These are phyloP conservation scores for Endoconidiophora polonica DNA, from an alignment of 2,329 filamentous ascomycete species.

Conservation along the genomic window DNA sequence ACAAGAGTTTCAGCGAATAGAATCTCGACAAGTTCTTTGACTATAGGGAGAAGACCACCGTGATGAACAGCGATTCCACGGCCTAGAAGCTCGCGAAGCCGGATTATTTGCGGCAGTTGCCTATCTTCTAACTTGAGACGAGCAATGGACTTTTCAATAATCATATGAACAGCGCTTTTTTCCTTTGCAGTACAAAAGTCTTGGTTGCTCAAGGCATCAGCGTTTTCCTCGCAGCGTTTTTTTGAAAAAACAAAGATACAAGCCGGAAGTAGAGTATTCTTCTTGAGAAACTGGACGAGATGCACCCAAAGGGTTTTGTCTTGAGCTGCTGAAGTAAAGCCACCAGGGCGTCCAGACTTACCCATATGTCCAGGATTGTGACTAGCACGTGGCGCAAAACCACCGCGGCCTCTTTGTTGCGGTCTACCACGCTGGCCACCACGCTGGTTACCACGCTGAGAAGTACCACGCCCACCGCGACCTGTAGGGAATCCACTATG, in stretches of 20 bases:
- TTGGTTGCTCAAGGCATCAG: conserved; percentile 82
- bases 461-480: conserved; percentile 12
- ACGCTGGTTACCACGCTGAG: conserved; percentile 21
- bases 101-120: conserved; percentile 76
- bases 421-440: conserved; percentile 24
- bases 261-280: conserved; percentile 70
- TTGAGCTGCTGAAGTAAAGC: conserved; percentile 76
- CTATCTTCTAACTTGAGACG: conserved; percentile 82
- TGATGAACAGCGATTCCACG: conserved; percentile 93
- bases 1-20: conserved; percentile 88
- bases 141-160: conserved; percentile 85
- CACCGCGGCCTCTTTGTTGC: conserved; percentile 34
- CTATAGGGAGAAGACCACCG: conserved; percentile 82
- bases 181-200: conserved; percentile 88
- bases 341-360: conserved; percentile 66
- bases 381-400: conserved; percentile 37
- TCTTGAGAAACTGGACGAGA: conserved; percentile 77
- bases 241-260: conserved; percentile 99
- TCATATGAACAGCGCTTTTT: conserved; percentile 96
- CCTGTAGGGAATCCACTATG: conserved; percentile 19
- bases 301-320: conserved; percentile 96
- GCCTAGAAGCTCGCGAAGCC: conserved; percentile 67
- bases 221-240: conserved; percentile 92
- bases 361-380: conserved; percentile 72
- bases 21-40: conserved; percentile 96